A percentile compares a stretch with the other conserved stretches of the same genome.
Evolutionary conservation across 805 yeast species (phyloP).

Genomic region (Vanderwaltozyma polyspora): DNA sequence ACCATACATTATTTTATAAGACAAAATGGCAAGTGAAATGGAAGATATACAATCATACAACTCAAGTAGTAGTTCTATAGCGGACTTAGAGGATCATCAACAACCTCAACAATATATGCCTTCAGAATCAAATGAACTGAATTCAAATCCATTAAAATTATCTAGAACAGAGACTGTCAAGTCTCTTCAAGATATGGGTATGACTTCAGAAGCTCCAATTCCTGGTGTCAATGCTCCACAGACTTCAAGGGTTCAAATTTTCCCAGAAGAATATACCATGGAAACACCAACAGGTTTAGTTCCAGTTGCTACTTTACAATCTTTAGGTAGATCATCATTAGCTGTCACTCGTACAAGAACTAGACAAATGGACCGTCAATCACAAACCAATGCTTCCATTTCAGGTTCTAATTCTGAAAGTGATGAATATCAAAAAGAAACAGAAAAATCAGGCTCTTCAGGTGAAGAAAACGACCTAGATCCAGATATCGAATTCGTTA

Average conservation of each 20-base stretch:
- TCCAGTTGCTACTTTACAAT: slow-evolving; percentile 60
- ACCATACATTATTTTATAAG: too few relatives aligned
- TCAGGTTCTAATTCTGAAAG: slow-evolving; percentile 4
- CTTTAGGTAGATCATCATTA: slow-evolving; percentile 45
- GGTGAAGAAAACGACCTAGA: slow-evolving; percentile 32
- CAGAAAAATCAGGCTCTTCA: slow-evolving; percentile 4
- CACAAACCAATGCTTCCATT: slow-evolving; percentile 2
- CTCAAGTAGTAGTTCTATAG: slow-evolving; percentile 6
- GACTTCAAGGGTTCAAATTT: slow-evolving; percentile 49
- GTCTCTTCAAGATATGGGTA: slow-evolving; percentile 53
- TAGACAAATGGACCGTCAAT: slow-evolving; percentile 21
- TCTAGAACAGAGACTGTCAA: slow-evolving; percentile 63
- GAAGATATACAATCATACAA: slow-evolving; percentile 3
- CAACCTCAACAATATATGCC: slow-evolving; percentile 21
- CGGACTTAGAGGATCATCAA: slow-evolving; percentile 7
- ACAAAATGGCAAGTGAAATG: too few relatives aligned
- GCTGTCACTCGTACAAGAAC: slow-evolving; percentile 30
- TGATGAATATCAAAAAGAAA: slow-evolving; percentile 1
- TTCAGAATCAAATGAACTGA: neutral
- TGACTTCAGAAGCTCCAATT: slow-evolving; percentile 41
- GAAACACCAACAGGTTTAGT: slow-evolving; percentile 87
- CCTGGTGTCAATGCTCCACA: slow-evolving; percentile 49
- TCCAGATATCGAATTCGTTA: slow-evolving; percentile 72
- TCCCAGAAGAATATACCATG: slow-evolving; percentile 85
- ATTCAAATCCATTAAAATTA: slow-evolving; percentile 24